Conservation (phyloP, 768 basidiomycete genomes). For the Tricholoma matsutake region DNA sequence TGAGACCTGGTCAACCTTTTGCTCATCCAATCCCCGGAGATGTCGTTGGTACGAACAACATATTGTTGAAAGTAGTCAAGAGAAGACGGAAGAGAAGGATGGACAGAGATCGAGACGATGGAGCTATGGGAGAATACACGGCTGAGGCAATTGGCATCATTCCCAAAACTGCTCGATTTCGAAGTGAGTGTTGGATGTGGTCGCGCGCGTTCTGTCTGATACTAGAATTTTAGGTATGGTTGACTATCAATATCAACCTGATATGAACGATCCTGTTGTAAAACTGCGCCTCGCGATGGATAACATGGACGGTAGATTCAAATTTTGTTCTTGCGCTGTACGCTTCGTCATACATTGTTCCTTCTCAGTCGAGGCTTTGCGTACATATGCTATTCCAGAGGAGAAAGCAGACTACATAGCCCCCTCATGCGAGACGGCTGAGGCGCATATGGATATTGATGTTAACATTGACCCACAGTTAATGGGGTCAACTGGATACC, state of each 20-base stretch:
- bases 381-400: constrained; percentile 63
- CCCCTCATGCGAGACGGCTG: constrained; percentile 20
- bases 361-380: constrained; percentile 65
- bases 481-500: constrained; percentile 18
- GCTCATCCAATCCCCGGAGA: constrained; percentile 85
- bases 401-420: constrained; percentile 64
- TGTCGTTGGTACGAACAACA: constrained; percentile 69
- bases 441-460: constrained; percentile 20
- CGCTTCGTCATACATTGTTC: constrained; percentile 1
- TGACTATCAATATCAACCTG: constrained; percentile 87
- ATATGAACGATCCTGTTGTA: constrained; percentile 65
- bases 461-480: constrained; percentile 55
- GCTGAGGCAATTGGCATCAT: constrained; percentile 70
- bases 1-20: constrained; percentile 73
- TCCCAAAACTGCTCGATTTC: constrained; percentile 84
- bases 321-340: neutral
- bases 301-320: constrained; percentile 72
- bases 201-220: neutral
- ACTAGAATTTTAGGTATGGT: constrained; percentile 66
- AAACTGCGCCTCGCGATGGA: constrained; percentile 73
- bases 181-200: constrained; percentile 58
- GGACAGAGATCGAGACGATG: constrained; percentile 25
- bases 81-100: constrained; percentile 49
- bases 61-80: constrained; percentile 84
- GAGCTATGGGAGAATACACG: constrained; percentile 64